Evolutionary conservation across 257 asterid genomes (phyloP).

Genomic region (Sherardia arvensis): DNA sequence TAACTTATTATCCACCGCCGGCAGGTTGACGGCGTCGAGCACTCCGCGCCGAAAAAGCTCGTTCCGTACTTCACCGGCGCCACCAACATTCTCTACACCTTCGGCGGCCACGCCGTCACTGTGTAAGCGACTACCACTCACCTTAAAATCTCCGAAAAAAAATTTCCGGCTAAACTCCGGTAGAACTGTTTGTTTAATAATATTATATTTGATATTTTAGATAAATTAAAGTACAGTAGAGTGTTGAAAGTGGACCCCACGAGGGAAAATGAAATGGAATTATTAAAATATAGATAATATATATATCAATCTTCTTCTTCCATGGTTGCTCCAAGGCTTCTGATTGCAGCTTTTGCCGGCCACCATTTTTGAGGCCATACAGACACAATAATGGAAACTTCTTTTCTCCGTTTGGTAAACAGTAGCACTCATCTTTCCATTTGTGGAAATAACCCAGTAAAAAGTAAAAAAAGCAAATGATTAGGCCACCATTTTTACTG

Average conservation of each 20-base stretch:
- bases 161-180: no score
- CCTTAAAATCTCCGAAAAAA: neutral
- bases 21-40: conserved; percentile 64
- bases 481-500: neutral
- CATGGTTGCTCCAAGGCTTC: conserved; percentile 38
- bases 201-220: neutral
- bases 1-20: neutral
- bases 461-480: neutral
- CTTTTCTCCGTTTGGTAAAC: conserved; percentile 17
- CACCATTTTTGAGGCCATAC: conserved; percentile 23
- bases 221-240: neutral
- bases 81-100: conserved; percentile 85
- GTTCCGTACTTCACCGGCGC: conserved; percentile 95
- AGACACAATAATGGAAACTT: conserved; percentile 30
- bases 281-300: neutral
- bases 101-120: conserved; percentile 98
- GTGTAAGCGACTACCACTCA: conserved; percentile 41
- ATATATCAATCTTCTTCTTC: conserved; percentile 18
- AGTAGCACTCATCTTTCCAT: conserved; percentile 3
- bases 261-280: neutral
- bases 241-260: neutral
- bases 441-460: conserved; percentile 1
- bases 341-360: conserved; percentile 80
- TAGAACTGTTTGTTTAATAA: no score
- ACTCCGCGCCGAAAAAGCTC: conserved; percentile 63